Evolutionary conservation across 768 basidiomycete species (phyloP).

Genomic region (Pulveroboletus sp.): DNA sequence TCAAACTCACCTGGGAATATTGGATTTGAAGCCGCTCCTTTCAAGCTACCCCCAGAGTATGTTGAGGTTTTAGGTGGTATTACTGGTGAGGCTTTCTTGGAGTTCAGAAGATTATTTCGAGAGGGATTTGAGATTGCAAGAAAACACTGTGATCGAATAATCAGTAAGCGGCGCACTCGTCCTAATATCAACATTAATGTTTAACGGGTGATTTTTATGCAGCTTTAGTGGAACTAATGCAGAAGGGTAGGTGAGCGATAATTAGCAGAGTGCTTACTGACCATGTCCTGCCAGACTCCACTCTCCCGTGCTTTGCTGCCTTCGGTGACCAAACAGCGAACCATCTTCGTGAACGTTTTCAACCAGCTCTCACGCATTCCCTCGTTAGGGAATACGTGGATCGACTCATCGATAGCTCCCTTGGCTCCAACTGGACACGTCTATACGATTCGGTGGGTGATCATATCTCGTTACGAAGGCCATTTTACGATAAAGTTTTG

Average conservation of each 20-base stretch:
- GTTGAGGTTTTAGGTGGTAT: conserved; percentile 93
- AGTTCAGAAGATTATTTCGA: conserved; percentile 85
- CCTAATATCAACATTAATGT: neutral
- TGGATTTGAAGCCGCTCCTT: conserved; percentile 98
- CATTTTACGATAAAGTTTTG: neutral
- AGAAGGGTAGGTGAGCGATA: conserved; percentile 62
- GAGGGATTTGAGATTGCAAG: conserved; percentile 92
- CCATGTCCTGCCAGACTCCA: conserved; percentile 57
- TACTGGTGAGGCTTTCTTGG: conserved; percentile 67
- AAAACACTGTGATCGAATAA: conserved; percentile 95
- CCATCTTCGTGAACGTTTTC: conserved; percentile 90
- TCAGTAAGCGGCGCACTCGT: conserved; percentile 54
- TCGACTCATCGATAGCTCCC: conserved; percentile 80
- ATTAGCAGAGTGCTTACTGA: conserved; percentile 2
- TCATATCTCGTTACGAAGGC: neutral
- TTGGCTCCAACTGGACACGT: conserved; percentile 93
- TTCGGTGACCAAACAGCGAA: conserved; percentile 89
- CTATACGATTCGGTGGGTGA: conserved; percentile 87
- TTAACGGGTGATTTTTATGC: conserved; percentile 13
- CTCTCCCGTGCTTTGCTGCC: conserved; percentile 85
- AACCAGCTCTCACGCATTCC: conserved; percentile 82
- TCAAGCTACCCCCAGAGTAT: conserved; percentile 94
- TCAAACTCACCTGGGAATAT: conserved; percentile 97
- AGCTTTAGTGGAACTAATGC: conserved; percentile 96
- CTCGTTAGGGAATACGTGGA: conserved; percentile 89